phyloP scores from a whole-genome alignment of 257 asterid species.

The Solanum sejunctum region DNA sequence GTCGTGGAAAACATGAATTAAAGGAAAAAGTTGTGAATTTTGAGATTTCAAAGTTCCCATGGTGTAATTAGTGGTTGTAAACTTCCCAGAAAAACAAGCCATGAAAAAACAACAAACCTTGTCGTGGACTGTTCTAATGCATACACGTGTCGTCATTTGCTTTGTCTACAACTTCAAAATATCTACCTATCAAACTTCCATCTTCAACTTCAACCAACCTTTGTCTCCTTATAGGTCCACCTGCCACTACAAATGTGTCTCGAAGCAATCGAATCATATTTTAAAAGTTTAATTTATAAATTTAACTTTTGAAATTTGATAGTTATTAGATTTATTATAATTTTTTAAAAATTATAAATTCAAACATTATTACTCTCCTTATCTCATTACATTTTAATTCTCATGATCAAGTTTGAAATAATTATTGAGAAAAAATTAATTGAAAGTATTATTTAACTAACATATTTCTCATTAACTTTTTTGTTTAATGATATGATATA shows the following conservation, averaged over 20 bases:
- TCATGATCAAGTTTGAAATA: too few species aligned
- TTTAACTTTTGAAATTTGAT: too few species aligned
- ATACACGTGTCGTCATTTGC: background rate
- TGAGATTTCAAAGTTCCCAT: background rate
- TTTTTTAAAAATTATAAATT: too few species aligned
- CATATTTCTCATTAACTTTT: too few species aligned
- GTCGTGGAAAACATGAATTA: background rate
- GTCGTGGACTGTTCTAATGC: conserved; percentile 8
- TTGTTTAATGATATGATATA: too few species aligned
- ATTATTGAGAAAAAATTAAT: too few species aligned
- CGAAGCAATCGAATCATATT: background rate
- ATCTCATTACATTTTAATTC: too few species aligned
- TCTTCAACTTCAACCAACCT: background rate
- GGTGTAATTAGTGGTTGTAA: background rate
- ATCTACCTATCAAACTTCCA: conserved; percentile 12
- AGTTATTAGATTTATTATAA: too few species aligned
- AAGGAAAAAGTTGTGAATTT: background rate
- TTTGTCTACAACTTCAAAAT: background rate
- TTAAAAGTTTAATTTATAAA: too few species aligned
- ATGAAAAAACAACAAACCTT: background rate
- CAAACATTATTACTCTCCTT: too few species aligned
- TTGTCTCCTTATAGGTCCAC: background rate
- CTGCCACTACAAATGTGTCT: background rate
- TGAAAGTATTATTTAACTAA: too few species aligned
- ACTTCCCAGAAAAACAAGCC: background rate